Evolutionary conservation across 192 early-diverging fungal genomes (phyloP), one percentile per base, ranked within the genome.

Genomic region (Radiomyces spectabilis): DNA sequence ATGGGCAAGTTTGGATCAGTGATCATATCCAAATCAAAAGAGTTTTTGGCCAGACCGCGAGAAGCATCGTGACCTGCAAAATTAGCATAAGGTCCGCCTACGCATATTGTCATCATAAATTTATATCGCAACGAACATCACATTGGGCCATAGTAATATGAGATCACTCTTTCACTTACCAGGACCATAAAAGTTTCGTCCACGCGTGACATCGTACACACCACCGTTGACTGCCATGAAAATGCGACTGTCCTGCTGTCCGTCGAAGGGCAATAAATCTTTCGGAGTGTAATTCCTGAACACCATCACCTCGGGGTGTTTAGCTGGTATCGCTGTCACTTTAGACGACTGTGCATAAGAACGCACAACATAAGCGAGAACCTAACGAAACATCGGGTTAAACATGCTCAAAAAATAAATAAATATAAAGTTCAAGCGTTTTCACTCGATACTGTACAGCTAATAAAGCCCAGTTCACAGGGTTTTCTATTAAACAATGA

Each of bases 41-140:
- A 87, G 51, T 87, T 76, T 63, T 93, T 85, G 32, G 93, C 88
- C 51, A 98, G 69, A 0, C 95, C 93, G 27, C 95, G 81, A 16
- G 92, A 94, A 13, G 95, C 93, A 74, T 98, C 95, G n/a, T 86
- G 81, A 1, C 95, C 95, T 5, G 93, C 85, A 83, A 96, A 98
- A 77, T 93, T 95, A 26, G 82, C 87, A 59, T 98, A 98, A n/a
- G 88, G 91, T 4, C 92, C 92, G 13, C 74, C 89, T 87, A 69
- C 46, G 25, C 42, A 41, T 34, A 41, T 32, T n/a, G n/a, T n/a
- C n/a, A n/a, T n/a, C n/a, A n/a, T n/a, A n/a, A n/a, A n/a, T n/a
- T n/a, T n/a, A n/a, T n/a, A n/a, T n/a, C n/a, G n/a, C n/a, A n/a
- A n/a, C n/a, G n/a, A n/a, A n/a, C n/a, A n/a, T n/a, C n/a, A n/a